These are phyloP conservation scores for Podaxis sp. DNA, from an alignment of 768 basidiomycete genomes.

Conservation along the genomic window DNA sequence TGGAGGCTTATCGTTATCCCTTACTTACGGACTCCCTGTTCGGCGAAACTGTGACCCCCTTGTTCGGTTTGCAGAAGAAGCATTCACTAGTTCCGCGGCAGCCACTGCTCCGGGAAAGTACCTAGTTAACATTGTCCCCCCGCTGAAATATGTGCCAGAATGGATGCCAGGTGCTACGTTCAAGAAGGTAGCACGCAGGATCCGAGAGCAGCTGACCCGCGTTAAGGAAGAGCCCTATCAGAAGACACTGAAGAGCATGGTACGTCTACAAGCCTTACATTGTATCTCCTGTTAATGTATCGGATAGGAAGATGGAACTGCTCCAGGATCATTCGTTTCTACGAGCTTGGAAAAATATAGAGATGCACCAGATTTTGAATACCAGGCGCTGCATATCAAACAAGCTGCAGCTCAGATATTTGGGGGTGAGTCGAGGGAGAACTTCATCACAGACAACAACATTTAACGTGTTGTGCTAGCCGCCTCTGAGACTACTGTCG, in stretches of 20 bases:
- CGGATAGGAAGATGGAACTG: not conserved
- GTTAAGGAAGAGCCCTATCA: not conserved
- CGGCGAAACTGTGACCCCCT: not conserved
- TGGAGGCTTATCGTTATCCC: not conserved
- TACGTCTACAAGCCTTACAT: not conserved
- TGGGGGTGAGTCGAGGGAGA: not conserved
- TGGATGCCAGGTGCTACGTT: slow-evolving; percentile 9
- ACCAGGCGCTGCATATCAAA: not conserved
- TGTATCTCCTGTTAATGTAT: not conserved
- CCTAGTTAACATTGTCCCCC: slow-evolving; percentile 3
- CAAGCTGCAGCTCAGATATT: not conserved
- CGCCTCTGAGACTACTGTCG: not conserved
- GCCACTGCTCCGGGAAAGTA: not conserved
- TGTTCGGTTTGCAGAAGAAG: not conserved
- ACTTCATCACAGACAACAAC: not conserved
- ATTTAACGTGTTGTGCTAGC: not conserved
- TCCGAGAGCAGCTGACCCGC: not conserved
- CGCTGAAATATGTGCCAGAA: slow-evolving; percentile 5
- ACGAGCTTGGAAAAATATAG: not conserved
- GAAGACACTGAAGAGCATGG: not conserved
- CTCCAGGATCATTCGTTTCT: not conserved
- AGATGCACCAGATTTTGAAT: not conserved
- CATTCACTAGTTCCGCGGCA: not conserved
- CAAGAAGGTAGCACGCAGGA: not conserved
- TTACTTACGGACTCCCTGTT: slow-evolving; percentile 8